Base-by-base conservation (phyloP, 1,284 basidiomycete species). In the Trametes hirsuta region DNA sequence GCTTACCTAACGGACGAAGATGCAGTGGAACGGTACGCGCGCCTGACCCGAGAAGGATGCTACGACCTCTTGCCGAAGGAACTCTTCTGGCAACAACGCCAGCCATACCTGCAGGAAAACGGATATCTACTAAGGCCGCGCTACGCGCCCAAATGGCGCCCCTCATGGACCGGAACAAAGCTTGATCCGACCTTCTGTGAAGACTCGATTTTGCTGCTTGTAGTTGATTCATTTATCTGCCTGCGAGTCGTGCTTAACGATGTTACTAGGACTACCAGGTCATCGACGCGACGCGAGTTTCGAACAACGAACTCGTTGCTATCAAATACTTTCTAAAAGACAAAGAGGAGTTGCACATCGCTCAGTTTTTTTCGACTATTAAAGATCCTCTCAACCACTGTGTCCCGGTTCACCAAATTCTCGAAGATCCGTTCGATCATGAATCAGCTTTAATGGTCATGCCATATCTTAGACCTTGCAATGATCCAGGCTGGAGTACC, bases 391-490 rank as follows among this genome's bases (percentile, higher is more conserved):
- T 12, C 1, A 67, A 67, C 44, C 66, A 67, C 50, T 66, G 59
- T 40, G 65, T 69, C 3, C 55, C 66, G 1, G 15, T 71, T 2
- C 42, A 66, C 6, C 65, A 71, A 10, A 22, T 62, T 3, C 34
- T 72, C 6, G 15, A 25, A 1, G 69, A 72, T 44, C 63, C 64
- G 0, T 22, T 63, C 14, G 62, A 66, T 18, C 22, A 46, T 1
- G n/a, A 40, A 3, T 47, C 41, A 15, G 47, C 55, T 1, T 47
- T 69, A 5, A 54, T 73, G 44, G 68, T 74, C 22, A 68, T 70
- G 65, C 72, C 71, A 0, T 68, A 67, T 36, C 58, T 74, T 0
- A 58, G 67, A 1, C 61, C 61, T 2, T 69, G 66, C 47, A 66
- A 71, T 39, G 35, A 65, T 12, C 71, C 72, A 0, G 47, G 51